Evolutionary conservation across 306 rosid genomes (phyloP).

Genomic region (Begonia fuchsioides): DNA sequence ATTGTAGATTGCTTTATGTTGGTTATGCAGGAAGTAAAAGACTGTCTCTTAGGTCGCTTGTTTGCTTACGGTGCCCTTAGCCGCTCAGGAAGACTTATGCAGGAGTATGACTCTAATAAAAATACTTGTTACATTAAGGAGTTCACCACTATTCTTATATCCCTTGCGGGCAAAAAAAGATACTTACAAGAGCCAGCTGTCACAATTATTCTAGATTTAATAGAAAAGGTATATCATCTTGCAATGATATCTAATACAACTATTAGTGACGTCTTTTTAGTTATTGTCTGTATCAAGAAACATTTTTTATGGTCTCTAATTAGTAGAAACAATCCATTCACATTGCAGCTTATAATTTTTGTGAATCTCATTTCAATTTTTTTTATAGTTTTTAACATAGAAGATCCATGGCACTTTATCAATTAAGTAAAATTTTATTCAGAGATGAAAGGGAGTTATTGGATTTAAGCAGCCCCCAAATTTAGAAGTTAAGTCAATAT

Average conservation of each 20-base stretch:
- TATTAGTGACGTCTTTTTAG: not conserved
- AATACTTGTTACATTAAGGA: slow-evolving; percentile 42
- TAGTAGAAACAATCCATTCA: no score
- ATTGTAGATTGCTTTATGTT: slow-evolving; percentile 3
- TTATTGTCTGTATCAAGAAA: not conserved
- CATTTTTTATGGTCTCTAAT: no score
- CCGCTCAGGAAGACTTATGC: slow-evolving; percentile 57
- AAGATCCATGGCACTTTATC: not conserved
- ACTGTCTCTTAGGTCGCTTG: slow-evolving; percentile 76
- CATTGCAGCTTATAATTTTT: not conserved
- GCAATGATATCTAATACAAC: not conserved
- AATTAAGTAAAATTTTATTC: no score
- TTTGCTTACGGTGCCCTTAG: slow-evolving; percentile 90
- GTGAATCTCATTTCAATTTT: not conserved
- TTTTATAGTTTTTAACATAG: not conserved
- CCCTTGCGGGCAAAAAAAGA: slow-evolving; percentile 72
- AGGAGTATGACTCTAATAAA: slow-evolving; percentile 41
- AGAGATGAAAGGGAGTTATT: no score
- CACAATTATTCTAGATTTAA: slow-evolving; percentile 48
- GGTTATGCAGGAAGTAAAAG: slow-evolving; percentile 71
- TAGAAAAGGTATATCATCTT: slow-evolving; percentile 46
- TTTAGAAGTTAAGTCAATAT: no score
- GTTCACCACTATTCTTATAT: slow-evolving; percentile 35
- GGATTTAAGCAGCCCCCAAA: no score
- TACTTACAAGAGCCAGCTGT: slow-evolving; percentile 95